Evolutionary conservation across 495 filamentous ascomycete genomes (phyloP).

Genomic region (Neurospora sp.): DNA sequence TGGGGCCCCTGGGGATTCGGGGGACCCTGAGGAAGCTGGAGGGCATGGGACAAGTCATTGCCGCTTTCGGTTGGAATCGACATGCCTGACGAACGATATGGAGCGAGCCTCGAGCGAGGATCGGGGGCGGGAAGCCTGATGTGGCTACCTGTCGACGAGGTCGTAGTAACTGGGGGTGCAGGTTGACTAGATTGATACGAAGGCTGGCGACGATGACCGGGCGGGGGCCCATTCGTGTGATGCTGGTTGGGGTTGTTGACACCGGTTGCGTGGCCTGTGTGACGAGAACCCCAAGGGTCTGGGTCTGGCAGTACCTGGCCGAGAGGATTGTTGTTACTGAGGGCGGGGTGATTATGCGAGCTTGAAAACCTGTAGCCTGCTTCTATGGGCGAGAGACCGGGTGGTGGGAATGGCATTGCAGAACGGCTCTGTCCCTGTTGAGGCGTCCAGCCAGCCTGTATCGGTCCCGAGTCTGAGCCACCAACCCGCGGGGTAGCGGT

Average conservation of each 20-base stretch:
- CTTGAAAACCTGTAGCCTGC: background rate
- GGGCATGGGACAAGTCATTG: background rate
- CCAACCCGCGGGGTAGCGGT: background rate
- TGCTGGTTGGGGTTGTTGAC: background rate
- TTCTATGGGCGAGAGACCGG: background rate
- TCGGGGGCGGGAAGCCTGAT: background rate
- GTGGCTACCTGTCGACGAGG: background rate
- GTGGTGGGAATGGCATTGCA: background rate
- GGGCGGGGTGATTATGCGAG: background rate
- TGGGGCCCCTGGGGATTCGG: background rate
- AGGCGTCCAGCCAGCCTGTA: background rate
- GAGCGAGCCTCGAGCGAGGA: background rate
- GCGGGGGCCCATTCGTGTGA: background rate
- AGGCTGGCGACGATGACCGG: background rate
- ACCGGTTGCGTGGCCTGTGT: background rate
- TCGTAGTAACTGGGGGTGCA: background rate
- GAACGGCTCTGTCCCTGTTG: background rate
- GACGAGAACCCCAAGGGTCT: background rate
- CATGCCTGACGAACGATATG: background rate
- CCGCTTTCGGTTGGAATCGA: background rate
- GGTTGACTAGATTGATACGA: background rate
- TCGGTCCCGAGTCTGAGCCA: background rate
- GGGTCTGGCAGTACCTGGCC: background rate
- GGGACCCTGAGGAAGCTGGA: background rate
- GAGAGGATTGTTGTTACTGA: background rate